A percentile compares a stretch with the other conserved stretches of the same genome.
phyloP scores from a whole-genome alignment of 2,329 filamentous ascomycete genomes.

The Nemania abortiva region DNA sequence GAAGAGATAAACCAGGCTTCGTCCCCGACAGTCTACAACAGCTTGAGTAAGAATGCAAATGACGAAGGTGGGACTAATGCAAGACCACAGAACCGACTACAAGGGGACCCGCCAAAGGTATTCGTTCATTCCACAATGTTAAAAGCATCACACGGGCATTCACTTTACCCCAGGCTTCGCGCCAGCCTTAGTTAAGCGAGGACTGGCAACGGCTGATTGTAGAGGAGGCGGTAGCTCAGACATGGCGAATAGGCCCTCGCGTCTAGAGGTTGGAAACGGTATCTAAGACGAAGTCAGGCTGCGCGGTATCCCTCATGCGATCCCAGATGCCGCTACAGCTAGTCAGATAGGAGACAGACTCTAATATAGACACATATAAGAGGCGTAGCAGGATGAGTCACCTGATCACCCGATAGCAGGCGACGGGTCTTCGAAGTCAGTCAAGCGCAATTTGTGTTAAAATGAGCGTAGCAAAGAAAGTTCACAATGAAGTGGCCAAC shows the following conservation, averaged over 20 bases:
- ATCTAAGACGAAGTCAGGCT: neutral
- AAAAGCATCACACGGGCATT: neutral
- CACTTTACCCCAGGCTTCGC: neutral
- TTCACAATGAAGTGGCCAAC: too few species aligned
- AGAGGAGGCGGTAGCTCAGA: neutral
- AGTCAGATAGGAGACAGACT: neutral
- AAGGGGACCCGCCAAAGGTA: neutral
- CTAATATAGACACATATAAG: neutral
- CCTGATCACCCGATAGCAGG: too few species aligned
- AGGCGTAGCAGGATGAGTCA: too few species aligned
- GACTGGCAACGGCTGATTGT: constrained; percentile 4
- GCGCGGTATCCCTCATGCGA: neutral
- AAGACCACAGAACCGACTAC: neutral
- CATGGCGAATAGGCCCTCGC: too few species aligned
- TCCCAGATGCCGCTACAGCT: neutral
- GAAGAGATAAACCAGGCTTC: neutral
- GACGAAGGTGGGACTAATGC: neutral
- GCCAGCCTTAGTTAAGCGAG: constrained; percentile 9
- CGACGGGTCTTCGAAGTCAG: too few species aligned
- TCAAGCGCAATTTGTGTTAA: too few species aligned
- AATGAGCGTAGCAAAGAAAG: too few species aligned
- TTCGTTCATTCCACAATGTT: neutral
- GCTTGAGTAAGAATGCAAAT: constrained; percentile 1
- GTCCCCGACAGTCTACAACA: constrained; percentile 4
- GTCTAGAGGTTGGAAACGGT: neutral